phyloP scores from a whole-genome alignment of 345 rosid genomes.

The Eucalyptus shirleyi region DNA sequence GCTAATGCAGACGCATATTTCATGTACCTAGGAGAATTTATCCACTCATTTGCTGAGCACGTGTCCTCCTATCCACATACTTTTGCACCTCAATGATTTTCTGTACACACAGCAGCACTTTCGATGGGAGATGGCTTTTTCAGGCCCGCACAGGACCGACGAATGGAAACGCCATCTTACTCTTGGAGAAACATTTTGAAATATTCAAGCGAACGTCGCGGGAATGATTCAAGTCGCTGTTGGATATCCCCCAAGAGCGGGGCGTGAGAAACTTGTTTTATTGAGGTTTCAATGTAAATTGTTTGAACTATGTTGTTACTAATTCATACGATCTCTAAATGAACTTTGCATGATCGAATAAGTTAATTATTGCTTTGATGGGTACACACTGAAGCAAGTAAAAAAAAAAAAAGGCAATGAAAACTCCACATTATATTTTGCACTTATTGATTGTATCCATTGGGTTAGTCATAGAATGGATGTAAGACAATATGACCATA shows the following conservation, averaged over 20 bases:
- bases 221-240: neutral
- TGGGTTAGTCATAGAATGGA: neutral
- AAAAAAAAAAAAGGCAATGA: neutral
- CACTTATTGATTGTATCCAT: neutral
- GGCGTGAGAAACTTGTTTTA: neutral
- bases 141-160: neutral
- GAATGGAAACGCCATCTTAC: neutral
- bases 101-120: neutral
- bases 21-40: neutral
- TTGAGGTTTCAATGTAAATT: neutral
- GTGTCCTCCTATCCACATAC: neutral
- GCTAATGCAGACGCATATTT: neutral
- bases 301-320: neutral
- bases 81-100: neutral
- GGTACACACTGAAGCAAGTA: neutral
- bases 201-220: neutral
- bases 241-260: neutral
- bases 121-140: neutral
- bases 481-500: neutral
- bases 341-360: neutral
- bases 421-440: neutral
- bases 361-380: neutral
- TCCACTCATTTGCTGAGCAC: neutral
- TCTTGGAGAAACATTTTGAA: neutral
- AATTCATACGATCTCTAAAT: neutral